Evolutionary conservation across 1,139 yeast species (phyloP).

Genomic region (Suhomyces chickasaworum): DNA sequence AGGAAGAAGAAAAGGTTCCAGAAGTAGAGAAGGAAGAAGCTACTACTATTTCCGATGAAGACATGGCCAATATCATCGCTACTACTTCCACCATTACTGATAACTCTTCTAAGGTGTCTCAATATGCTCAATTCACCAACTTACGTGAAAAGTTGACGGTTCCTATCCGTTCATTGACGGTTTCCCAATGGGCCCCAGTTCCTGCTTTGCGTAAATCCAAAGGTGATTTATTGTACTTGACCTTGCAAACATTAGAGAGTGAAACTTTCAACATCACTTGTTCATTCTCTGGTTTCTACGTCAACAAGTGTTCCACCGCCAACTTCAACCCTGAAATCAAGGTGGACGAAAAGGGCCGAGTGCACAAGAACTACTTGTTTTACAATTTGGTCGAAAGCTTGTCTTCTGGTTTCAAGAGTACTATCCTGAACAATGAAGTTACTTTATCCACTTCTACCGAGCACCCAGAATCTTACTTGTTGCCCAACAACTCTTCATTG

Average conservation of each 20-base stretch:
- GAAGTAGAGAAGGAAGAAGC: constrained; percentile 10
- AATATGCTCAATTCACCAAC: constrained; percentile 22
- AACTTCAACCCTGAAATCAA: constrained; percentile 69
- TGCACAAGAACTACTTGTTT: constrained; percentile 48
- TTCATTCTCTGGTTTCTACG: constrained; percentile 74
- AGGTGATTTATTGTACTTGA: constrained; percentile 83
- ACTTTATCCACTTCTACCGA: constrained; percentile 49
- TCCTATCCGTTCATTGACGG: constrained; percentile 55
- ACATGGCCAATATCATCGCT: constrained; percentile 14
- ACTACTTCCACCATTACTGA: constrained; percentile 16
- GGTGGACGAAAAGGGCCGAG: constrained; percentile 39
- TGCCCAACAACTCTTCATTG: constrained; percentile 62
- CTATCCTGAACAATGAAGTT: constrained; percentile 43
- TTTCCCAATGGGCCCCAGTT: constrained; percentile 89
- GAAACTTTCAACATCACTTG: constrained; percentile 79
- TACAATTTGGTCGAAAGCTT: constrained; percentile 53
- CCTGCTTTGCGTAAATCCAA: constrained; percentile 61
- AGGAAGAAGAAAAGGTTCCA: not conserved
- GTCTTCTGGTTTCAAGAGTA: constrained; percentile 53
- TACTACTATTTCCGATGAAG: constrained; percentile 20
- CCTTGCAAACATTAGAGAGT: constrained; percentile 76
- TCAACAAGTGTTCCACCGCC: constrained; percentile 66
- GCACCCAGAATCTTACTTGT: constrained; percentile 55
- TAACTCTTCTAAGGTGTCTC: constrained; percentile 13
- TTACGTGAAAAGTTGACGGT: constrained; percentile 28